Evolutionary conservation across 306 rosid genomes (phyloP), one percentile per base, ranked within the genome.

Genomic region (Prunus dulcis): DNA sequence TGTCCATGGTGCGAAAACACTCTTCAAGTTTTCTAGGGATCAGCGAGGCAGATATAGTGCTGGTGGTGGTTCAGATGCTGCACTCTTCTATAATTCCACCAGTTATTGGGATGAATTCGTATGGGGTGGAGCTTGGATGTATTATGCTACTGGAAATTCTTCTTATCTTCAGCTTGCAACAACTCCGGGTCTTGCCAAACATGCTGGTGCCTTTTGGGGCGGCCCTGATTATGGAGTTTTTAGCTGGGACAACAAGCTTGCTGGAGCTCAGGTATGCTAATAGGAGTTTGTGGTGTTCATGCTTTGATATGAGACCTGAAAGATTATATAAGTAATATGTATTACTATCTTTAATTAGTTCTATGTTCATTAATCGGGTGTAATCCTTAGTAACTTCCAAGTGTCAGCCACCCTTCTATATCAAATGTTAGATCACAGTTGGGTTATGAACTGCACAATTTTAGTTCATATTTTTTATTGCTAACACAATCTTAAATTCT

Each of bases 61-160:
- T 2, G 83, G 92, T 64, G 52, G 92, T 65, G 47, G 23, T 80
- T 19, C 97, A 0, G 97, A 96, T 30, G 96, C 99, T 68, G 52
- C 97, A 0, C 34, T 50, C 23, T 96, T 96, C 85, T 96, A 96
- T 60, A 96, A 96, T 74, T 96, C 99, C 46, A 83, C 96, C 14
- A 51, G 81, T 50, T 96, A 92, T 82, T 96, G 88, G 89, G 99
- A 96, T 82, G 99, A 96, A 77, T 92, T 77, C 45, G 82, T 96
- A 27, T 96, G 99, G 99, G 97, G 99, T 75, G 96, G 97, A 1
- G 97, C 99, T 62, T 96, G 99, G 99, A 80, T 96, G 90, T 96
- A 96, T 79, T 96, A 86, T 78, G 99, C 99, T 46, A 96, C 99
- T 9, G 99, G 99, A 27, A 96, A 96, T 71, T 72, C 84, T 18